Evolutionary conservation across 805 yeast species (phyloP), one percentile per base, ranked within the genome.

Genomic region (Diddensiella transvaalensis): DNA sequence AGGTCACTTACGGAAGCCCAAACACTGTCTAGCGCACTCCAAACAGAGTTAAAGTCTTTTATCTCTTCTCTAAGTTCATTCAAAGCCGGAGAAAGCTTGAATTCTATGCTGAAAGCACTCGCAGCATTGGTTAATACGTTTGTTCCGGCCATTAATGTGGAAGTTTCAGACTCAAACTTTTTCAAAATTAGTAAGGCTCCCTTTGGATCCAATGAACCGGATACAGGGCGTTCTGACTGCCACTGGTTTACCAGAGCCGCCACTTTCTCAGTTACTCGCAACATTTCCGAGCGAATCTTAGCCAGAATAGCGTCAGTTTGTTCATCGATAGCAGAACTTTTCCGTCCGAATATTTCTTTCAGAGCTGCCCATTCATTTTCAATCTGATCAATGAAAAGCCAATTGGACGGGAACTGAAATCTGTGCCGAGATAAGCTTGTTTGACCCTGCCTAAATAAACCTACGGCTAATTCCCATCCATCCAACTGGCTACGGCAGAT

Each of bases 351-450:
- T 8, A 77, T 60, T 32, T 76, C 70, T 1, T 54, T 45, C 26
- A 82, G 58, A 1, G 79, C 68, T 0, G 66, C 57, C 46, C 72
- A 60, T 46, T 77, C 80, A 44, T 68, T 70, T 11, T 77, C 79
- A 0, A 87, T 48, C 55, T 87, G 95, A 36, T 85, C 93, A 41
- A 68, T 69, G 59, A 69, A 78, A 0, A 82, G 52, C 84, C 89
- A 83, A 23, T 74, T 73, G 0, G 64, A 30, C 0, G 83, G 77
- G 43, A 79, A 73, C 19, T 68, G 69, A 51, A 65, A 75, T 39
- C 83, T 65, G n/a, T 71, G 66, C 23, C 73, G 70, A 1, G 68
- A 51, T 5, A 81, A 57, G 1, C 70, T 49, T 2, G 58, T 56
- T 48, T 80, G 84, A 3, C 75, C 73, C 1, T 54, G 37, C 32